These are phyloP conservation scores for Metschnikowia proteae DNA, from an alignment of 805 yeast species.

Conservation along the genomic window DNA sequence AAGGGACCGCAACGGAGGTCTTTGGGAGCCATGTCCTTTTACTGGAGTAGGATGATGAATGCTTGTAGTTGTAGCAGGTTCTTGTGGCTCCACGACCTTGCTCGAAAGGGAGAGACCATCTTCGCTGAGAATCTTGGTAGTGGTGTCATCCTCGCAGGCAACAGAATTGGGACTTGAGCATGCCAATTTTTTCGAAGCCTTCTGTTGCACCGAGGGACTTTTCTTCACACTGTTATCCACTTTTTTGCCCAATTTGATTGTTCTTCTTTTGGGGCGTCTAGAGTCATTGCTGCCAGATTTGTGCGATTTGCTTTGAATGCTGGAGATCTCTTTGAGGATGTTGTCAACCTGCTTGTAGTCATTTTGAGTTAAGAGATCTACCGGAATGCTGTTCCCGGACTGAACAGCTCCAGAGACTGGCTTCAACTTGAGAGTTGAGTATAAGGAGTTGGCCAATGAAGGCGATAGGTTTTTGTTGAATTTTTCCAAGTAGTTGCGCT, in stretches of 20 bases:
- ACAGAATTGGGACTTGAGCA: background rate
- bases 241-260: constrained; percentile 27
- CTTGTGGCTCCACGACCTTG: background rate
- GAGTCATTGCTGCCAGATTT: constrained; percentile 22
- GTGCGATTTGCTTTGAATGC: constrained; percentile 44
- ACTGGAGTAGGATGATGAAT: constrained; percentile 17
- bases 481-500: constrained; percentile 49
- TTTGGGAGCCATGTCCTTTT: constrained; percentile 6
- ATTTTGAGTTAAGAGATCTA: constrained; percentile 30
- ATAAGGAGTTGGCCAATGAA: constrained; percentile 34
- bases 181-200: background rate
- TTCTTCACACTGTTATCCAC: background rate
- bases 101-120: background rate
- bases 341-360: constrained; percentile 31
- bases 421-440: constrained; percentile 32
- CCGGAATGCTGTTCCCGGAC: constrained; percentile 37
- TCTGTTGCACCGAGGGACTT: background rate
- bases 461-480: constrained; percentile 37
- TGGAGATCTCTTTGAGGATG: constrained; percentile 39
- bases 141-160: background rate
- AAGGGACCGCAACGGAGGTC: constrained; percentile 10
- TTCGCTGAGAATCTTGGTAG: background rate
- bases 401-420: constrained; percentile 19
- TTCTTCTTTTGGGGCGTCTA: constrained; percentile 42
- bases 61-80: background rate